phyloP scores from a whole-genome alignment of 2,329 filamentous ascomycete genomes.

The Monosporascus ibericus region DNA sequence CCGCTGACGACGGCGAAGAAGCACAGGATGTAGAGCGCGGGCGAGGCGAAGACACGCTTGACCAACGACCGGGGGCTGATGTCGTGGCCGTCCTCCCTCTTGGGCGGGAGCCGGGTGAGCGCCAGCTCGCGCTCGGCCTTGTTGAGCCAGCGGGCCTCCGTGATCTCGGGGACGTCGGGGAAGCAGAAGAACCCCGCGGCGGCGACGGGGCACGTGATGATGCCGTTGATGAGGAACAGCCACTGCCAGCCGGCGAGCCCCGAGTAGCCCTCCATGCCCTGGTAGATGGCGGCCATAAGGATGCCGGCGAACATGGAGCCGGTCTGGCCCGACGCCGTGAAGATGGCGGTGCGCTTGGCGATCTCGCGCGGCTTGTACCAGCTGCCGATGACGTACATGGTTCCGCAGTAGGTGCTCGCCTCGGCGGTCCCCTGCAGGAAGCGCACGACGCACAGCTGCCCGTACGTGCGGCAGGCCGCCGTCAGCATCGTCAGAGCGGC shows the following conservation, averaged over 20 bases:
- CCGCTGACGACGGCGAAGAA: too few relatives aligned
- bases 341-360: conserved; percentile 41
- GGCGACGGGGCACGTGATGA: conserved; percentile 24
- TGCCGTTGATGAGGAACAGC: conserved; percentile 41
- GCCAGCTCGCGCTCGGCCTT: too few relatives aligned
- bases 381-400: conserved; percentile 18
- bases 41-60: too few relatives aligned
- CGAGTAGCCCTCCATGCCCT: conserved; percentile 36
- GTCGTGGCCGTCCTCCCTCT: too few relatives aligned
- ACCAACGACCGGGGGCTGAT: too few relatives aligned
- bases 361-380: conserved; percentile 27
- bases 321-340: conserved; percentile 39
- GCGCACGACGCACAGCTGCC: conserved; percentile 20
- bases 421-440: conserved; percentile 6
- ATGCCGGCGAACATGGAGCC: conserved; percentile 44
- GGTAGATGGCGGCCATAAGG: conserved; percentile 41
- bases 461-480: conserved; percentile 6
- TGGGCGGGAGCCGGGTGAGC: too few relatives aligned
- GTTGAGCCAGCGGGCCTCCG: neutral
- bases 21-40: too few relatives aligned
- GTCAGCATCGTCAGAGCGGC: too few relatives aligned
- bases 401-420: neutral
- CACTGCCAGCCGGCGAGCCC: conserved; percentile 40
- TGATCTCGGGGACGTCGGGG: conserved; percentile 15
- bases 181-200: conserved; percentile 36